Conservation (phyloP, 139 green algal species). For the Ulvella scutata region DNA sequence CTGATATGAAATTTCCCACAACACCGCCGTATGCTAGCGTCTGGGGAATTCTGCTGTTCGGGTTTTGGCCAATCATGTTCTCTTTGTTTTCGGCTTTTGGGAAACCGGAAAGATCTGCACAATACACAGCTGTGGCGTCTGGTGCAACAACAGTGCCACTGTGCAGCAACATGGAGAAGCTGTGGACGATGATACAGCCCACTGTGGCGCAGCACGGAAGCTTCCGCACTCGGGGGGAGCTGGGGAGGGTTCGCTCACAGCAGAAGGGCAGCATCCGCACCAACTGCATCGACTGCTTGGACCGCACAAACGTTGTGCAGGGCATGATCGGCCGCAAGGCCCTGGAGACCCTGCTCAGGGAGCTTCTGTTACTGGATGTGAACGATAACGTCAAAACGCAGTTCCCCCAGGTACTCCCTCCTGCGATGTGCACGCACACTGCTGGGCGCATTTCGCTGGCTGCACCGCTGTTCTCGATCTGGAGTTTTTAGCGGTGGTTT, state of each 20-base stretch:
- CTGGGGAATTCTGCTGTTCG: too few species aligned
- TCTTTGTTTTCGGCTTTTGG: too few species aligned
- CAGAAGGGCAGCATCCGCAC: conserved; percentile 49
- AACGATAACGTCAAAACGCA: conserved; percentile 16
- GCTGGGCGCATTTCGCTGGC: too few species aligned
- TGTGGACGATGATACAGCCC: neutral
- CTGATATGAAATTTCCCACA: too few species aligned
- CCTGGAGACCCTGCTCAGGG: conserved; percentile 17
- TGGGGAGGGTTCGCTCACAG: neutral
- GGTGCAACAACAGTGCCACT: too few species aligned
- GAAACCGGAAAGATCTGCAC: too few species aligned
- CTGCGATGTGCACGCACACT: neutral
- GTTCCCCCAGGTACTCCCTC: conserved; percentile 21
- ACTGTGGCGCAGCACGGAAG: neutral
- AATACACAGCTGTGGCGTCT: neutral
- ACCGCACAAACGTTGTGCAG: conserved; percentile 69
- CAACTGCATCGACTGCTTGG: conserved; percentile 64
- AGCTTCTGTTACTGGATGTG: conserved; percentile 34
- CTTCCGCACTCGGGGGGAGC: neutral
- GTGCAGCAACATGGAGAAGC: neutral
- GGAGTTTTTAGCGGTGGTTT: neutral
- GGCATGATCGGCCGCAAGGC: conserved; percentile 50
- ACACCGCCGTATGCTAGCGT: too few species aligned
- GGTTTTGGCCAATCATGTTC: too few species aligned
- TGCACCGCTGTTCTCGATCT: neutral